Percentiles rank a stretch among this genome's conserved stretches.
Evolutionary conservation across 176 grass and related monocot genomes (phyloP).

Genomic region (Musa troglodytarum): DNA sequence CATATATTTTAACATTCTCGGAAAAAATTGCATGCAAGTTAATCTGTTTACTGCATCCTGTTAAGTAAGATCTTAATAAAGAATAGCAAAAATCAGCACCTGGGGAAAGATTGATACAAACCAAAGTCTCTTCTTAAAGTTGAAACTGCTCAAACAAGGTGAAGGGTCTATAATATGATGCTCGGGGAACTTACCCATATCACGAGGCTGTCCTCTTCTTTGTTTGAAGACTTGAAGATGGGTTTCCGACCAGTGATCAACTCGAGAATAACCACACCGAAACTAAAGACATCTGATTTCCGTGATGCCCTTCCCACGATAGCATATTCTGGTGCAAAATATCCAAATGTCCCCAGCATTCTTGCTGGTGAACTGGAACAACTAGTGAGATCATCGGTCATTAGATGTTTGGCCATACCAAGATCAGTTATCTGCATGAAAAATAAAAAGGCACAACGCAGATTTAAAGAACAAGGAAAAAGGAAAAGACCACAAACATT

Average conservation of each 20-base stretch:
- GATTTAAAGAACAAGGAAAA: neutral
- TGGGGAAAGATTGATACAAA: too few species aligned
- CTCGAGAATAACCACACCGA: conserved; percentile 88
- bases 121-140: conserved; percentile 35
- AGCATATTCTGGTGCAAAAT: conserved; percentile 95
- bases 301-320: conserved; percentile 86
- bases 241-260: conserved; percentile 82
- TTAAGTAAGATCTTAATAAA: too few species aligned
- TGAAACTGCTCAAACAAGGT: conserved; percentile 4
- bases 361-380: conserved; percentile 81
- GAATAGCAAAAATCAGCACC: too few species aligned
- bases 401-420: conserved; percentile 89
- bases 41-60: too few species aligned
- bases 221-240: conserved; percentile 51
- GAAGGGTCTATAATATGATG: neutral
- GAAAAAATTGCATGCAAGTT: too few species aligned
- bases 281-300: conserved; percentile 98
- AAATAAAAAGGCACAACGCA: neutral
- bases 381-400: conserved; percentile 76
- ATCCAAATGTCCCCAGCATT: conserved; percentile 94
- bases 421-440: conserved; percentile 80
- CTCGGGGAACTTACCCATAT: conserved; percentile 19
- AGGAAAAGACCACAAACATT: too few species aligned
- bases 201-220: conserved; percentile 76
- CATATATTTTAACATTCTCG: too few species aligned